These are phyloP conservation scores for Chrysoporthe deuterocubensis DNA, from an alignment of 2,329 filamentous ascomycete species.

Conservation along the genomic window DNA sequence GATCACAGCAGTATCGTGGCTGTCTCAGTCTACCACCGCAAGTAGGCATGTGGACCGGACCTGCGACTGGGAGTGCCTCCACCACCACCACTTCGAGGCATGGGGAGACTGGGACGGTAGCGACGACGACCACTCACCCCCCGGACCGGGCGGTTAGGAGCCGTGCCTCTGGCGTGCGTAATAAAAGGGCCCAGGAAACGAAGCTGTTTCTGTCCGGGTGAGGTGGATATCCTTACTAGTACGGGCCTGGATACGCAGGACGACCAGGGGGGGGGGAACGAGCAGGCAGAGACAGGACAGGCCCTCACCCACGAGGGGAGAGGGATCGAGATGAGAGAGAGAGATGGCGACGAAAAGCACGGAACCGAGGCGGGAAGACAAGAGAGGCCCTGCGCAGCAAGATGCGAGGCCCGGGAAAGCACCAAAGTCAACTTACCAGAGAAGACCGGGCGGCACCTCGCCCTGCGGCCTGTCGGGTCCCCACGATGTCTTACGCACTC, in stretches of 20 bases:
- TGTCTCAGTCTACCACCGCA: conserved; percentile 3
- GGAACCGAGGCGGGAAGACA: not conserved
- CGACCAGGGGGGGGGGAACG: not conserved
- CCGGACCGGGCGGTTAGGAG: conserved; percentile 25
- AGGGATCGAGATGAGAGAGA: not conserved
- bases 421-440: not conserved
- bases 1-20: not conserved
- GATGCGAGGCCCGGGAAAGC: conserved; percentile 5
- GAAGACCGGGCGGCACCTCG: not conserved
- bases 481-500: not conserved
- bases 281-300: not conserved
- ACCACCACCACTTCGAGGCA: not conserved
- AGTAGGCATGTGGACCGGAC: conserved; percentile 15
- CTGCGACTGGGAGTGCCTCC: conserved; percentile 24
- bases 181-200: not conserved
- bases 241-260: not conserved
- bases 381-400: not conserved
- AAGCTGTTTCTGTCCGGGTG: conserved; percentile 5
- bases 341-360: not conserved
- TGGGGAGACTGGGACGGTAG: conserved; percentile 15
- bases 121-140: not conserved
- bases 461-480: not conserved
- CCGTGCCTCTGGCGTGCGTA: conserved; percentile 25
- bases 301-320: conserved; percentile 12
- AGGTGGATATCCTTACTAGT: conserved; percentile 1